Percentiles rank a stretch among this genome's conserved stretches.
phyloP scores from a whole-genome alignment of 2,329 filamentous ascomycete genomes.

The Fonsecaea multimorphosa region DNA sequence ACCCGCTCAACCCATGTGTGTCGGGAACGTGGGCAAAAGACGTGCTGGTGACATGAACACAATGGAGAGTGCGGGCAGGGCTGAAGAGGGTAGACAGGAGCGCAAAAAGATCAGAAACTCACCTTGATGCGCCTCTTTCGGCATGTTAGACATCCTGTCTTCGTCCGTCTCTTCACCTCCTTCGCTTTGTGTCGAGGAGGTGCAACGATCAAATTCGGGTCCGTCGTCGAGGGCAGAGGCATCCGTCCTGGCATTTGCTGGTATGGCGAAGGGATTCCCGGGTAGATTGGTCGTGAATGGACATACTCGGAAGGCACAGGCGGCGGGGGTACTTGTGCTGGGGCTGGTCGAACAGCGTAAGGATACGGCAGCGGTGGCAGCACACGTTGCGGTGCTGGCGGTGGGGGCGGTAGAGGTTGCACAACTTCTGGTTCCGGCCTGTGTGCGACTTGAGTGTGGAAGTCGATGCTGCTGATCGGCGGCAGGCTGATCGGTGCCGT shows the following conservation, averaged over 20 bases:
- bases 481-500: conserved; percentile 40
- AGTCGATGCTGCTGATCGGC: conserved; percentile 41
- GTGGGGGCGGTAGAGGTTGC: conserved; percentile 38
- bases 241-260: conserved; percentile 34
- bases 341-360: conserved; percentile 33
- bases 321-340: conserved; percentile 34
- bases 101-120: conserved; percentile 42
- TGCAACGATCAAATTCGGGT: conserved; percentile 37
- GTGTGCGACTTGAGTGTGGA: conserved; percentile 35
- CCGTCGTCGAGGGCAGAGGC: conserved; percentile 38
- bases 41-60: not conserved
- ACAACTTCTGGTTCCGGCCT: conserved; percentile 37
- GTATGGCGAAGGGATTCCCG: conserved; percentile 35
- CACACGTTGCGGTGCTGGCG: conserved; percentile 36
- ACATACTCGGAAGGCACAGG: conserved; percentile 35
- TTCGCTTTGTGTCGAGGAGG: conserved; percentile 62
- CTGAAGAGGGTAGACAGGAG: conserved; percentile 16
- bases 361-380: conserved; percentile 40
- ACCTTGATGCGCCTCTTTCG: conserved; percentile 76
- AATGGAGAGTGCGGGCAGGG: conserved; percentile 11
- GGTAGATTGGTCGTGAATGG: conserved; percentile 36
- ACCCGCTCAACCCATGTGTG: not conserved
- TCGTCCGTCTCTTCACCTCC: conserved; percentile 77
- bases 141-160: conserved; percentile 72
- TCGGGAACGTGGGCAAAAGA: conserved; percentile 2